Conservation (phyloP, 257 asterid genomes). For the Nicotiana noctiflora region DNA sequence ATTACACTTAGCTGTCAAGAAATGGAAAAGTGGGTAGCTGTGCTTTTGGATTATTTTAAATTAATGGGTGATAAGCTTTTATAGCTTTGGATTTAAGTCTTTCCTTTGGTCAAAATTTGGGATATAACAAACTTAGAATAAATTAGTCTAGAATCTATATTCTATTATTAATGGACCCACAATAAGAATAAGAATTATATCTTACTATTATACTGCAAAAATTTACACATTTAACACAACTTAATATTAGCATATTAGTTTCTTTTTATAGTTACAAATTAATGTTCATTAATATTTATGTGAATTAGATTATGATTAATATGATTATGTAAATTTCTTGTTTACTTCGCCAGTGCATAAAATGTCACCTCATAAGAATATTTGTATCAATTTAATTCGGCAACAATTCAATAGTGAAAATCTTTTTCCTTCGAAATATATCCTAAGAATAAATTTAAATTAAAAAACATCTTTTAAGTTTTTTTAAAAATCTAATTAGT, state of each 20-base stretch:
- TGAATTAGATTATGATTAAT: no score
- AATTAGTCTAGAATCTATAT: background rate
- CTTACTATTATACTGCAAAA: no score
- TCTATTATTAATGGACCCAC: background rate
- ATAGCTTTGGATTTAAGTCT: background rate
- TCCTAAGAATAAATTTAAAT: no score
- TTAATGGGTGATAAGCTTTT: slow-evolving; percentile 2
- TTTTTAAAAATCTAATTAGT: no score
- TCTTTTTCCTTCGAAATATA: background rate
- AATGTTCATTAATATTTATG: no score
- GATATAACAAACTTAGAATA: background rate
- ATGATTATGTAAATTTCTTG: no score
- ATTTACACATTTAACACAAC: no score
- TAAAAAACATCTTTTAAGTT: no score
- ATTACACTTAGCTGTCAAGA: slow-evolving; percentile 19
- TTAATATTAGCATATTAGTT: no score
- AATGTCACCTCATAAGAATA: no score
- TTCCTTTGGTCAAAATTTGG: slow-evolving; percentile 6
- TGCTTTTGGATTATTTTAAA: background rate
- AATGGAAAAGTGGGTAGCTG: background rate
- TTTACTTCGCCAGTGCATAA: background rate
- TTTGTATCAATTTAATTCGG: background rate
- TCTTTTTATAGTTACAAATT: no score
- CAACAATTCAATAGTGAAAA: background rate
- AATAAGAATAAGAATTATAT: background rate